Evolutionary conservation across 805 yeast genomes (phyloP).

Genomic region (Sporopachydermia quercuum): DNA sequence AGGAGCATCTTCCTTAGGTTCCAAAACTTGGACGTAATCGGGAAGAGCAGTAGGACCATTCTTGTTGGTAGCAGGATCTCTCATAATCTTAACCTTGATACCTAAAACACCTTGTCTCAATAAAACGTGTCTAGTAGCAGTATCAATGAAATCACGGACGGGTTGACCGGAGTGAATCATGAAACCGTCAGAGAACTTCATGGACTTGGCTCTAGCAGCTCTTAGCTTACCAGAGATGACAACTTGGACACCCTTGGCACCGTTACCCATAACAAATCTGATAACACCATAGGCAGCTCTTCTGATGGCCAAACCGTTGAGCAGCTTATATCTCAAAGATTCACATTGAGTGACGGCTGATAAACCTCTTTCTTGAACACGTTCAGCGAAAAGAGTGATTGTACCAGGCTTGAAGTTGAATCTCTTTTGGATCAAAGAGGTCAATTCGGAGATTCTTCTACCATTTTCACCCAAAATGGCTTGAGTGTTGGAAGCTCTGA

Average conservation of each 20-base stretch:
- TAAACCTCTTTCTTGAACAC: constrained; percentile 98
- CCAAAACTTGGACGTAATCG: constrained; percentile 83
- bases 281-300: constrained; percentile 99
- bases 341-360: constrained; percentile 99
- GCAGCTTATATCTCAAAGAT: constrained; percentile 94
- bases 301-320: constrained; percentile 98
- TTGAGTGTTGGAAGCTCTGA: constrained; percentile 98
- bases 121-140: constrained; percentile 98
- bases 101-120: constrained; percentile 99
- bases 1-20: constrained; percentile 88
- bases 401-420: constrained; percentile 91
- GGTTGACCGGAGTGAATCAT: constrained; percentile 99
- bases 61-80: constrained; percentile 85
- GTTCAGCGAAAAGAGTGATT: constrained; percentile 92
- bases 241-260: constrained; percentile 99
- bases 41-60: constrained; percentile 86
- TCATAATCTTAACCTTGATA: constrained; percentile 98
- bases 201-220: constrained; percentile 99
- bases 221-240: constrained; percentile 99
- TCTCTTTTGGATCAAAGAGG: constrained; percentile 96
- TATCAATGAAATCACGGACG: constrained; percentile 94
- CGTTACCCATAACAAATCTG: constrained; percentile 99
- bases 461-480: constrained; percentile 99
- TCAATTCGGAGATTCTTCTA: constrained; percentile 98
- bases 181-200: constrained; percentile 99